Evolutionary conservation across 768 basidiomycete genomes (phyloP).

Genomic region (Cystobasidium tubakii): DNA sequence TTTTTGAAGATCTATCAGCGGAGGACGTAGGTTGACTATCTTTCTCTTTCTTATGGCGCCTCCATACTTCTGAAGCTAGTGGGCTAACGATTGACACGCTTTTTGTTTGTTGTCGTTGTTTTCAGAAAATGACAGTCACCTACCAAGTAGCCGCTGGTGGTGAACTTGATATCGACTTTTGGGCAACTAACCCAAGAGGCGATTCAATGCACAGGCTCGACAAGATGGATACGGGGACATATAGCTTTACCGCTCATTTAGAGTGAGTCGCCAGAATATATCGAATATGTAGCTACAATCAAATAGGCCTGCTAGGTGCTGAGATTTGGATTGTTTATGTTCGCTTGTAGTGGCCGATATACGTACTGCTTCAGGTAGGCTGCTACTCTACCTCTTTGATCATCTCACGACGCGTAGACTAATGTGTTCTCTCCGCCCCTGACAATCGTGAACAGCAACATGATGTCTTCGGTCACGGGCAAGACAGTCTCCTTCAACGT

Average conservation of each 20-base stretch:
- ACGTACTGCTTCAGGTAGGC: constrained; percentile 86
- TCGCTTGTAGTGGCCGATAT: constrained; percentile 58
- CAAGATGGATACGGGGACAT: constrained; percentile 79
- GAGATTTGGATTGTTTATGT: no score
- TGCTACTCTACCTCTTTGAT: no score
- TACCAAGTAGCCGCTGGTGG: constrained; percentile 98
- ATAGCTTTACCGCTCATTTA: constrained; percentile 75
- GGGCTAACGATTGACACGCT: neutral
- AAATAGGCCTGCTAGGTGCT: no score
- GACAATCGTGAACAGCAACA: constrained; percentile 64
- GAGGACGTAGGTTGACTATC: constrained; percentile 66
- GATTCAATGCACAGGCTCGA: constrained; percentile 68
- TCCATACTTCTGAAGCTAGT: no score
- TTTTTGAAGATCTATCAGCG: constrained; percentile 86
- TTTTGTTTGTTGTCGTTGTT: neutral
- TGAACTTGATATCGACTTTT: constrained; percentile 95
- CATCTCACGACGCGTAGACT: no score
- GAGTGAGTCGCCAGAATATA: constrained; percentile 52
- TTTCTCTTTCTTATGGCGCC: neutral
- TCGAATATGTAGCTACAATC: no score
- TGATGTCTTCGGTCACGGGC: constrained; percentile 93
- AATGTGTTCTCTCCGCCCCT: no score
- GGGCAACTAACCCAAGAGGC: constrained; percentile 75
- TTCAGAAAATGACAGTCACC: constrained; percentile 86
- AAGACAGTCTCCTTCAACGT: constrained; percentile 98